Conservation (phyloP, 345 rosid genomes). For the Lepidium didymum region DNA sequence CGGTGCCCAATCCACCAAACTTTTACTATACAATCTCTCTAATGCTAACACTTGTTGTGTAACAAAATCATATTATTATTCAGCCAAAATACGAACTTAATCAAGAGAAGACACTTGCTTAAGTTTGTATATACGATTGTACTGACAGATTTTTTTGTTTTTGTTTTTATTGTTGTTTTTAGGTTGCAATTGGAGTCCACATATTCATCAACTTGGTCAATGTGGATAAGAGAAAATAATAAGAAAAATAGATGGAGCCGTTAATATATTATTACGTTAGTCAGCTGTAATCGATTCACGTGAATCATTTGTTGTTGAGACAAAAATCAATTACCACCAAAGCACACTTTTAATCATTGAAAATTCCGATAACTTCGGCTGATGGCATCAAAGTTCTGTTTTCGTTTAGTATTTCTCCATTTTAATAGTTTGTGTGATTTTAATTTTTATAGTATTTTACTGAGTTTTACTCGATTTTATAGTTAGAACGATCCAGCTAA, state of each 20-base stretch:
- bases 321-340: constrained; percentile 18
- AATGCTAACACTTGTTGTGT: constrained; percentile 1
- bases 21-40: neutral
- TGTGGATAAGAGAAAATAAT: neutral
- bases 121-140: too few relatives aligned
- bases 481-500: too few relatives aligned
- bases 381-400: neutral
- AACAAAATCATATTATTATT: neutral
- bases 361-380: neutral
- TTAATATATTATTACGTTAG: neutral
- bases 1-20: constrained; percentile 29
- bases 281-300: constrained; percentile 2
- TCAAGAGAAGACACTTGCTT: too few relatives aligned
- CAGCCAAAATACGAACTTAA: too few relatives aligned
- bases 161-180: too few relatives aligned
- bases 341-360: neutral
- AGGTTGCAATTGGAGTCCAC: neutral
- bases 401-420: neutral
- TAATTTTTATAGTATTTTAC: too few relatives aligned
- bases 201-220: neutral
- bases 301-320: constrained; percentile 15
- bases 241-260: neutral
- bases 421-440: too few relatives aligned
- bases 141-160: too few relatives aligned
- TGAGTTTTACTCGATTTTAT: too few relatives aligned